Evolutionary conservation across 805 yeast species (phyloP).

Genomic region (Monosporozyma aerobia): DNA sequence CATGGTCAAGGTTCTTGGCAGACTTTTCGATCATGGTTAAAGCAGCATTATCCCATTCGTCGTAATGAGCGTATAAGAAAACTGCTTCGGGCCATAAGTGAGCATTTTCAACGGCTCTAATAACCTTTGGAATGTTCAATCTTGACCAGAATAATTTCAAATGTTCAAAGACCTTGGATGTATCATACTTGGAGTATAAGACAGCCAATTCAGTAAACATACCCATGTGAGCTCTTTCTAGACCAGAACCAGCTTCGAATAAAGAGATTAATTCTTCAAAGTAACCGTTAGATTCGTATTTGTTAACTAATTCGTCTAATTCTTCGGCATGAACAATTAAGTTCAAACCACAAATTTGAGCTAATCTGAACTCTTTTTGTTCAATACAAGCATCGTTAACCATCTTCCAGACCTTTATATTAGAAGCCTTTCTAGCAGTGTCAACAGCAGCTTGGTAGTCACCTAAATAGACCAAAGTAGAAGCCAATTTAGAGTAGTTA

Average conservation of each 20-base stretch:
- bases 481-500: slow-evolving; percentile 91
- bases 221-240: slow-evolving; percentile 99
- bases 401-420: slow-evolving; percentile 91
- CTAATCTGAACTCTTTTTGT: slow-evolving; percentile 88
- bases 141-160: slow-evolving; percentile 97
- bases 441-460: slow-evolving; percentile 97
- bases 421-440: slow-evolving; percentile 96
- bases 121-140: slow-evolving; percentile 93
- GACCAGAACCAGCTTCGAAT: slow-evolving; percentile 89
- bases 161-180: slow-evolving; percentile 90
- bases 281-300: slow-evolving; percentile 84
- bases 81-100: slow-evolving; percentile 95
- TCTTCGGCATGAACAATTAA: slow-evolving; percentile 97
- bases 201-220: slow-evolving; percentile 96
- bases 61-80: slow-evolving; percentile 94
- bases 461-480: slow-evolving; percentile 85
- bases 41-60: slow-evolving; percentile 98
- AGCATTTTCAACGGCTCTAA: slow-evolving; percentile 85
- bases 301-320: slow-evolving; percentile 75
- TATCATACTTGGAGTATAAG: slow-evolving; percentile 81
- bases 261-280: slow-evolving; percentile 85
- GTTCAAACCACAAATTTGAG: slow-evolving; percentile 97
- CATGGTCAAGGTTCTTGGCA: slow-evolving; percentile 86
- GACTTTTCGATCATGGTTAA: slow-evolving; percentile 93
- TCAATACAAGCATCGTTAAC: slow-evolving; percentile 95